Evolutionary conservation across 148 eudicot species (phyloP).

Genomic region (Amaranthus hypochondriacus): DNA sequence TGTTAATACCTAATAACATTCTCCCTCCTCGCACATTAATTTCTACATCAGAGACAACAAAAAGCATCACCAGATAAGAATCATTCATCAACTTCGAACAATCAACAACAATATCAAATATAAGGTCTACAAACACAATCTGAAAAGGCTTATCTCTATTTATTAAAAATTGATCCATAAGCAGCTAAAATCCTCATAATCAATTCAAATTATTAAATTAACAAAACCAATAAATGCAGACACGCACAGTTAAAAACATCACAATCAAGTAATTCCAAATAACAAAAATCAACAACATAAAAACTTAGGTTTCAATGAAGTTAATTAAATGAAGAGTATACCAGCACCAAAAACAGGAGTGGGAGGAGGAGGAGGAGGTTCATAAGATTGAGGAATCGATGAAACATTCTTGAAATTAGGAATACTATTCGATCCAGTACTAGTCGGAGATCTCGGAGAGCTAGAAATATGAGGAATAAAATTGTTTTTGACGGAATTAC

Average conservation of each 20-base stretch:
- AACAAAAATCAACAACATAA: background rate
- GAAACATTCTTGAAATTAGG: background rate
- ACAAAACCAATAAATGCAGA: background rate
- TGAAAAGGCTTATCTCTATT: too few relatives aligned
- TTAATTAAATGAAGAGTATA: background rate
- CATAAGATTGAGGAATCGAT: background rate
- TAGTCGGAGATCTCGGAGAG: background rate
- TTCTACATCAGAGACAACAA: background rate
- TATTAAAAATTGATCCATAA: background rate
- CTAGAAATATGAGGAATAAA: background rate
- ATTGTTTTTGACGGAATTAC: background rate
- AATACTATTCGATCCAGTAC: slow-evolving; percentile 18
- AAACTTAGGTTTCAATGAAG: background rate
- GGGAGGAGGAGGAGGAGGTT: background rate
- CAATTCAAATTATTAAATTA: too few relatives aligned
- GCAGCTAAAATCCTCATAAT: too few relatives aligned
- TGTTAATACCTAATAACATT: background rate
- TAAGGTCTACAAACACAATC: too few relatives aligned
- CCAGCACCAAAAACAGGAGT: slow-evolving; percentile 18
- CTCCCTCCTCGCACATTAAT: background rate
- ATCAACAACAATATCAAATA: background rate
- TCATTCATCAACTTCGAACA: background rate
- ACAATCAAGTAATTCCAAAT: background rate
- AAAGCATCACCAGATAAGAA: background rate
- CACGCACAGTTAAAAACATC: background rate